A percentile compares a stretch with the other conserved stretches of the same genome.
Evolutionary conservation across 164 flowering plant species (phyloP).

Genomic region (Sedum album): DNA sequence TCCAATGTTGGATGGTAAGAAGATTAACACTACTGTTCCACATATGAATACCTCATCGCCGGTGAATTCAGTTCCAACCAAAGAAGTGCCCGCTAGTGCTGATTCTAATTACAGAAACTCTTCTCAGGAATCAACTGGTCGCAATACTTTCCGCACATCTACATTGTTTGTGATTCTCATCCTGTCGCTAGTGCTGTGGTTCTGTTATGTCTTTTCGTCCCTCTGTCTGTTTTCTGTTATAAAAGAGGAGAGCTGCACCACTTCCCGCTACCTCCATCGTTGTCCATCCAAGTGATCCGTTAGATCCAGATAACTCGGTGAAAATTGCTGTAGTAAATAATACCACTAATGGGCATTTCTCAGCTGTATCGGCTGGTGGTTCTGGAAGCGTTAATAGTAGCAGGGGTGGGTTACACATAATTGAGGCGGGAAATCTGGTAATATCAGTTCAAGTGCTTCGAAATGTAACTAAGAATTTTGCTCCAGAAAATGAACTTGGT

Average conservation of each 20-base stretch:
- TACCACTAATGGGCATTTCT: slow-evolving; percentile 20
- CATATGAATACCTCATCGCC: slow-evolving; percentile 18
- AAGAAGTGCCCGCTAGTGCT: slow-evolving; percentile 13
- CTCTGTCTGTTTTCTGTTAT: slow-evolving; percentile 30
- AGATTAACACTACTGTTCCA: slow-evolving; percentile 14
- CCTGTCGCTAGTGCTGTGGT: slow-evolving; percentile 36
- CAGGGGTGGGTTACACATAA: slow-evolving; percentile 39
- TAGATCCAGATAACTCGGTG: slow-evolving; percentile 38
- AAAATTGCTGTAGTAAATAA: slow-evolving; percentile 46
- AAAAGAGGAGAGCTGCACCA: slow-evolving; percentile 27
- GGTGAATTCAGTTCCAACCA: slow-evolving; percentile 9
- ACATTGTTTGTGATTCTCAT: slow-evolving; percentile 31
- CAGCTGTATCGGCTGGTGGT: slow-evolving; percentile 32
- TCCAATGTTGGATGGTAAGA: slow-evolving; percentile 22
- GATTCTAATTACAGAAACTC: slow-evolving; percentile 14
- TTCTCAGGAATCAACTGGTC: slow-evolving; percentile 10
- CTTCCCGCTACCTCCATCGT: slow-evolving; percentile 38
- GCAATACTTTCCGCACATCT: slow-evolving; percentile 17
- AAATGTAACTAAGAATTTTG: slow-evolving; percentile 50
- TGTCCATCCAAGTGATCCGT: slow-evolving; percentile 58
- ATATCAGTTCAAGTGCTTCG: slow-evolving; percentile 58
- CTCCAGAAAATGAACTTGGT: slow-evolving; percentile 58
- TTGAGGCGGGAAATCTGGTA: slow-evolving; percentile 47
- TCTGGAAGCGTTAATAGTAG: slow-evolving; percentile 35
- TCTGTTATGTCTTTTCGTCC: slow-evolving; percentile 26